Conservation (phyloP, 2,329 filamentous ascomycete species). For the Plectosphaerella sp. region DNA sequence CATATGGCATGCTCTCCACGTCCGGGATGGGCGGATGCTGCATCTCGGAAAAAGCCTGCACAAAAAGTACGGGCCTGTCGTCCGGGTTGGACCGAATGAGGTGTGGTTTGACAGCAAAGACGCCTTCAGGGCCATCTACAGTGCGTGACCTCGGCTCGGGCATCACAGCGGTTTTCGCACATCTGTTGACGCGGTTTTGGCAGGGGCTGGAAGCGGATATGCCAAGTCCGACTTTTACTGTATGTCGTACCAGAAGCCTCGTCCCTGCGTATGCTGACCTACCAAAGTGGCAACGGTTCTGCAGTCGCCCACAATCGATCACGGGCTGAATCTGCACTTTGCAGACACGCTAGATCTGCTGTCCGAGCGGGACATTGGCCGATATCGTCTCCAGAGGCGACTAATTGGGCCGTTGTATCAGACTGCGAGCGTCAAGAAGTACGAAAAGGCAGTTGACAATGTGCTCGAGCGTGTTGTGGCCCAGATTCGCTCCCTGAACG, state of each 20-base stretch:
- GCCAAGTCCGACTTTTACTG: conserved; percentile 50
- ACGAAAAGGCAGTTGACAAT: conserved; percentile 33
- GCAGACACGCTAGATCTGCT: conserved; percentile 45
- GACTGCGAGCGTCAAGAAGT: conserved; percentile 33
- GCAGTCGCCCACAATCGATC: conserved; percentile 35
- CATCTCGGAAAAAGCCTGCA: conserved; percentile 40
- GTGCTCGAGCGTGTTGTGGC: conserved; percentile 30
- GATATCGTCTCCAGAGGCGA: conserved; percentile 44
- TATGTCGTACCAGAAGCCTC: conserved; percentile 19
- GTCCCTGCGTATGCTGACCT: not conserved
- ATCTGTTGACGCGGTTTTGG: not conserved
- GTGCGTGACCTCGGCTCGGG: conserved; percentile 20
- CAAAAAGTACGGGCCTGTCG: conserved; percentile 39
- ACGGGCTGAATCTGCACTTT: conserved; percentile 26
- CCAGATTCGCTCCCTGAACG: conserved; percentile 29
- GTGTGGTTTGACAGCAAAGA: conserved; percentile 46
- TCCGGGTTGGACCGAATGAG: conserved; percentile 50
- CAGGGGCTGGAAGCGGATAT: conserved; percentile 41
- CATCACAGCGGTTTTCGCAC: not conserved
- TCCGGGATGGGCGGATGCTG: conserved; percentile 36
- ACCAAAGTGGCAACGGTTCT: conserved; percentile 39
- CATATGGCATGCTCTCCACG: conserved; percentile 42
- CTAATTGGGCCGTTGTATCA: conserved; percentile 46
- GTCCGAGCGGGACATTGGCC: conserved; percentile 39
- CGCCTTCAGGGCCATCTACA: conserved; percentile 43